phyloP scores from a whole-genome alignment of 1,284 basidiomycete species.

The Cystobasidium pallidum region DNA sequence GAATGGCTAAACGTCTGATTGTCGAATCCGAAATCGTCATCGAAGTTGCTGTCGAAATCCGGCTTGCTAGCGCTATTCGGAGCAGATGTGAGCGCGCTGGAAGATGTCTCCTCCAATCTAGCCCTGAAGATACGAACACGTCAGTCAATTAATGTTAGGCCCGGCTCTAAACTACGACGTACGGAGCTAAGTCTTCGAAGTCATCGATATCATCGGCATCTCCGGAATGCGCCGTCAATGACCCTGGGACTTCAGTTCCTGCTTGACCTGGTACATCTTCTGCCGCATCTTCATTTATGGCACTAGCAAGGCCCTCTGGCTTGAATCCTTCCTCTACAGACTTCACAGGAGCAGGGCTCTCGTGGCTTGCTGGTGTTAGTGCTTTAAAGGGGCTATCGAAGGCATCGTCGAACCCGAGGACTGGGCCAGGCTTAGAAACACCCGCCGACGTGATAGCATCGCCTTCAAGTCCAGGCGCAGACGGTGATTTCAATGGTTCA shows the following conservation, averaged over 20 bases:
- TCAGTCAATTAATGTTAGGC: neutral
- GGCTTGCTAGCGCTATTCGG: conserved; percentile 32
- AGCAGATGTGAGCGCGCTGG: conserved; percentile 2
- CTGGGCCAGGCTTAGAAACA: neutral
- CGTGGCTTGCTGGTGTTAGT: conserved; percentile 6
- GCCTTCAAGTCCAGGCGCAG: neutral
- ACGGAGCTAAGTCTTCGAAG: conserved; percentile 39
- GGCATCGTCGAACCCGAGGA: conserved; percentile 35
- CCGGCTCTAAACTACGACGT: no score
- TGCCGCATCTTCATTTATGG: neutral
- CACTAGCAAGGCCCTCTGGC: neutral
- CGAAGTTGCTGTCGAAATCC: conserved; percentile 30
- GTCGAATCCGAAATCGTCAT: conserved; percentile 24
- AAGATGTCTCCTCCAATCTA: conserved; percentile 15
- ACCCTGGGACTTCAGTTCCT: neutral
- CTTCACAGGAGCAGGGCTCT: conserved; percentile 1
- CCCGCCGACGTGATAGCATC: neutral
- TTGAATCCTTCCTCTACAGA: neutral
- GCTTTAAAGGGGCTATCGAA: conserved; percentile 32
- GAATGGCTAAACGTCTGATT: conserved; percentile 31
- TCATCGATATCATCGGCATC: conserved; percentile 37
- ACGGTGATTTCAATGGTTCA: neutral
- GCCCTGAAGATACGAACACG: neutral
- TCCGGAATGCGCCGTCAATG: neutral
- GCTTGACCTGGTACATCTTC: neutral